phyloP scores from a whole-genome alignment of 805 yeast genomes.

The Starmerella powellii region DNA sequence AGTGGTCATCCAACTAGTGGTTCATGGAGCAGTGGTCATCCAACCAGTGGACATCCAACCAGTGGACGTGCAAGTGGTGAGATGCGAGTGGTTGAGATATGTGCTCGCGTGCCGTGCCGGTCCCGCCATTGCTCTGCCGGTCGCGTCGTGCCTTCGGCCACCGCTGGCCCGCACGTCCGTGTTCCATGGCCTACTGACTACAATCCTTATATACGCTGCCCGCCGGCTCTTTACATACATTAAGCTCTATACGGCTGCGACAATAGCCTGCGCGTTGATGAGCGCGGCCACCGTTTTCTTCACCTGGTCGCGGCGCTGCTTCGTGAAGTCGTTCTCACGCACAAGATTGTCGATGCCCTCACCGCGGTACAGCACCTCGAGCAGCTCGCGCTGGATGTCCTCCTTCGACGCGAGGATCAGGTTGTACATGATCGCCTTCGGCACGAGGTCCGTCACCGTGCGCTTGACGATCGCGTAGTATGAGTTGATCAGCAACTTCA shows the following conservation, averaged over 20 bases:
- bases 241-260: constrained; percentile 32
- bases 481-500: constrained; percentile 77
- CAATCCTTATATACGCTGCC: too few species aligned
- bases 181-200: too few species aligned
- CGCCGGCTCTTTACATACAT: too few species aligned
- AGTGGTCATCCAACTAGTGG: too few species aligned
- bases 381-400: constrained; percentile 80
- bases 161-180: too few species aligned
- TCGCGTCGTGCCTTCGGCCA: too few species aligned
- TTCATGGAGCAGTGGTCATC: too few species aligned
- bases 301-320: constrained; percentile 89
- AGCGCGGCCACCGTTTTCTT: constrained; percentile 88
- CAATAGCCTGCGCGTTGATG: constrained; percentile 80
- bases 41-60: too few species aligned
- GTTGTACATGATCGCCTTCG: constrained; percentile 89
- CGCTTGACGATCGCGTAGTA: constrained; percentile 87
- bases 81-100: too few species aligned
- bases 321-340: constrained; percentile 81
- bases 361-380: constrained; percentile 74
- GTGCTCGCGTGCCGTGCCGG: too few species aligned
- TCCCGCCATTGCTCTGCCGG: too few species aligned
- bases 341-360: constrained; percentile 64
- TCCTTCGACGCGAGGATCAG: constrained; percentile 68
- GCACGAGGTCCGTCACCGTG: constrained; percentile 84
- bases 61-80: too few species aligned